Base-by-base conservation (phyloP, 495 filamentous ascomycete genomes). In the Lindgomyces ingoldianus region DNA sequence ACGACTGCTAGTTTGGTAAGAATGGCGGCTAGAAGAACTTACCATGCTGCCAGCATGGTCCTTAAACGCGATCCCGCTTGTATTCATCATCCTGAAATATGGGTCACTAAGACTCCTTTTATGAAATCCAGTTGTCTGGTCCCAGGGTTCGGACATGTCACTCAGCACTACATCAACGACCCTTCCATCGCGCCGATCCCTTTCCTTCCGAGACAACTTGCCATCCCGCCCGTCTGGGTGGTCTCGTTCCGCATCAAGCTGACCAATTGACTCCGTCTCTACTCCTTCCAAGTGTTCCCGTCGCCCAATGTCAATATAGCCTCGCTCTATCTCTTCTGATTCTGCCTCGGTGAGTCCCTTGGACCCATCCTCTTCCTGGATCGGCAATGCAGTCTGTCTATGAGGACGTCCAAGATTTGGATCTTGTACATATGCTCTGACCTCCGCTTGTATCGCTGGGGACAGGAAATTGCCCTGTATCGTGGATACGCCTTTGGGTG, bases 101-200 rank as follows among this genome's bases (percentile, higher is more conserved):
- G 93, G 90, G 82, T 91, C 83, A 92, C 86, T 94, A 81, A 97
- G 81, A 79, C 86, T 94, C 77, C 83, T 90, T 78, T 88, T 87
- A 80, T 85, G 87, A 78, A 87, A 91, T 42, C 88, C 88, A 70
- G 83, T 83, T 30, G 83, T 86, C 80, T 90, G 88, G 67, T 81
- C 76, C 91, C 91, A 96, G 90, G 94, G 93, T 80, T 82, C 93
- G 79, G 85, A 98, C 94, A 98, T 98, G 87, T 98, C 94, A 82
- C 90, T 95, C 69, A 98, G 78, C 70, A 98, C 89, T 71, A 98
- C 89, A 85, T 98, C 90, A 44, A 96, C 93, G 71, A 87, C 86
- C 64, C 81, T 81, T 26, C 74, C 71, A n/a, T 65, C 53, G 18
- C 53, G 54, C 53, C 66, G 60, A 30, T 78, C 74, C 50, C 70